Evolutionary conservation across 495 filamentous ascomycete genomes (phyloP).

Genomic region (Friedmanniomyces endolithicus): DNA sequence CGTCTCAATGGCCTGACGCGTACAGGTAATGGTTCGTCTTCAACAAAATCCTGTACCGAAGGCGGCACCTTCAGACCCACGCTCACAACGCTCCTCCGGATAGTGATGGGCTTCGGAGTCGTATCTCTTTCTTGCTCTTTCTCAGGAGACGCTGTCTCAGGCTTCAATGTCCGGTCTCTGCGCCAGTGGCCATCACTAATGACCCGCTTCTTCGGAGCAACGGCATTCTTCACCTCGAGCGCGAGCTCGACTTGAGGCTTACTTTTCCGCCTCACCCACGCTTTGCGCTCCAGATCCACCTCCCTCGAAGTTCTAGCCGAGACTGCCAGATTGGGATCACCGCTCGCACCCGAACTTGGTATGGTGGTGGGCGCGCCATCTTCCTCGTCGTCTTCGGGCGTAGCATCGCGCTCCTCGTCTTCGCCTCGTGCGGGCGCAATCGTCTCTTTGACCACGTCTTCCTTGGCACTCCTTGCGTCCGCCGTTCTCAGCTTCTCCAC

Average conservation of each 20-base stretch:
- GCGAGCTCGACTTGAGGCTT: slow-evolving; percentile 8
- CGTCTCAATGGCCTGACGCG: slow-evolving; percentile 5
- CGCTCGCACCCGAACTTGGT: neutral
- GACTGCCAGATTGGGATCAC: neutral
- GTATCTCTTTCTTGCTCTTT: slow-evolving; percentile 10
- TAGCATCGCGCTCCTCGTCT: neutral
- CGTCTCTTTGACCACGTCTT: neutral
- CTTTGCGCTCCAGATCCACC: slow-evolving; percentile 17
- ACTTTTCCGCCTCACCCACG: slow-evolving; percentile 19
- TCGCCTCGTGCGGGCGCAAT: neutral
- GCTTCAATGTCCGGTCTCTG: slow-evolving; percentile 17
- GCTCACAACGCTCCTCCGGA: slow-evolving; percentile 18
- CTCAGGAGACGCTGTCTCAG: slow-evolving; percentile 7
- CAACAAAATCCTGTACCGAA: slow-evolving; percentile 8
- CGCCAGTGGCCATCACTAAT: slow-evolving; percentile 35
- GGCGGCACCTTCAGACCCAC: slow-evolving; percentile 18
- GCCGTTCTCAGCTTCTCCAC: slow-evolving; percentile 2
- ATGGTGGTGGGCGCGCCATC: slow-evolving; percentile 1
- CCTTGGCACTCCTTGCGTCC: neutral
- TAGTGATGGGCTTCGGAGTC: slow-evolving; percentile 12
- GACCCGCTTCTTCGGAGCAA: slow-evolving; percentile 34
- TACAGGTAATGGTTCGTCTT: slow-evolving; percentile 6
- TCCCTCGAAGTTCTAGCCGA: slow-evolving; percentile 10
- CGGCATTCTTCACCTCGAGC: slow-evolving; percentile 25
- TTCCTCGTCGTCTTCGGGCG: neutral